Percentiles rank a stretch among this genome's conserved stretches.
phyloP scores from a whole-genome alignment of 1,284 basidiomycete genomes.

The Phellopilus nigrolimitatus region DNA sequence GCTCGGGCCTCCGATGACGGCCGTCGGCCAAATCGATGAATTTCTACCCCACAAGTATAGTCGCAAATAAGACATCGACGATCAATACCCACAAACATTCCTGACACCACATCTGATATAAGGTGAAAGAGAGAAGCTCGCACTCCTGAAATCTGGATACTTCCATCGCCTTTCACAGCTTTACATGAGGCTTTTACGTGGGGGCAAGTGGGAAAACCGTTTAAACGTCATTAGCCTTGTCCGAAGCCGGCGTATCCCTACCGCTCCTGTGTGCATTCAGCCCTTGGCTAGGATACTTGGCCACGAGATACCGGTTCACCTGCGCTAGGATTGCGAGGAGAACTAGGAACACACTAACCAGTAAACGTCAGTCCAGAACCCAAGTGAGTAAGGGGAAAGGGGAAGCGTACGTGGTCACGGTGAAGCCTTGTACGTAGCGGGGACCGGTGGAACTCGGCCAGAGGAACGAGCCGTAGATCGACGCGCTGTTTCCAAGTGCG shows the following conservation, averaged over 20 bases:
- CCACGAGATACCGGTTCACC: conserved; percentile 15
- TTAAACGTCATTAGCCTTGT: background rate
- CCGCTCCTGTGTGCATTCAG: background rate
- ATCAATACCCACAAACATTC: no score
- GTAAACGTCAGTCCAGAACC: background rate
- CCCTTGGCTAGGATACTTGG: conserved; percentile 18
- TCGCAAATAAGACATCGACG: no score
- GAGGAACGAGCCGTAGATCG: conserved; percentile 42
- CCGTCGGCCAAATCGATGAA: no score
- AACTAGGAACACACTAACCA: conserved; percentile 23
- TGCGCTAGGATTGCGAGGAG: conserved; percentile 25
- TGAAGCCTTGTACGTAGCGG: conserved; percentile 37
- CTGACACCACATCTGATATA: no score
- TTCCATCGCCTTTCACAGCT: no score
- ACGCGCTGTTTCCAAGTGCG: conserved; percentile 29
- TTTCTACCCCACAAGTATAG: no score
- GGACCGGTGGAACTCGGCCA: conserved; percentile 37
- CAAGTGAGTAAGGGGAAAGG: background rate
- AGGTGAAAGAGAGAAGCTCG: no score
- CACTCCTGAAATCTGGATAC: no score
- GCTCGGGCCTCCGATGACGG: no score
- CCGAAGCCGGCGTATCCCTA: background rate
- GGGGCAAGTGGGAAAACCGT: no score
- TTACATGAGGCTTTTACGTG: no score
- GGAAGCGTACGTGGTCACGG: conserved; percentile 27